Evolutionary conservation across 2,329 filamentous ascomycete genomes (phyloP), one percentile per base, ranked within the genome.

Genomic region (Cladorrhinum sp.): DNA sequence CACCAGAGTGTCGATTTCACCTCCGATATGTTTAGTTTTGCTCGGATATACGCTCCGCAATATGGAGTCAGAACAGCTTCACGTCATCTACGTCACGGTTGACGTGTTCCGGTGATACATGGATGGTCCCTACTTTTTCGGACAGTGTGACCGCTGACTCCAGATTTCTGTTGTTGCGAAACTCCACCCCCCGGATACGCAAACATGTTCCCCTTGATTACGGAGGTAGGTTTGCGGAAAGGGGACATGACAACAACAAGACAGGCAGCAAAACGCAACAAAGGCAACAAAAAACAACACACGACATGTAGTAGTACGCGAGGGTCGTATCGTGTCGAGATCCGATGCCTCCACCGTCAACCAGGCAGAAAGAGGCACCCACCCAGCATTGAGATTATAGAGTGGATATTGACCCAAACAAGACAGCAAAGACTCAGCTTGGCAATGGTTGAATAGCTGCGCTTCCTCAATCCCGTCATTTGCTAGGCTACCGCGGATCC

Each of bases 71-170:
- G 23, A 20, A 36, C 25, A 13, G 13, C 25, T 53, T 53, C 22
- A 45, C 32, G 50, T 36, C 49, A 58, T 53, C 24, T 27, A 53
- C 49, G 50, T 52, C 49, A 52, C 23, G 32, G 49, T 53, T 56
- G 53, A 56, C 38, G 53, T 56, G 53, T 56, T 56, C 41, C 53
- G 20, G 25, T 8, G 5, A 32, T 45, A 29, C 53, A 56, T 56
- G 53, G 53, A 56, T 56, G 38, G 36, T 32, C 53, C 53, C 53
- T 56, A 45, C 53, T 27, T 8, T 25, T 29, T 10, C 8, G 5
- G 16, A 45, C 9, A 45, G 3, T 45, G 24, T 18, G 41, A 45
- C 38, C 38, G 13, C 53, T 49, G 53, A 49, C 53, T 56, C 53
- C 53, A 45, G 53, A 27, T 27, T 56, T 48, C 6, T 18, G 41